phyloP scores from a whole-genome alignment of 2,329 filamentous ascomycete species.

The Alternaria infectoria region DNA sequence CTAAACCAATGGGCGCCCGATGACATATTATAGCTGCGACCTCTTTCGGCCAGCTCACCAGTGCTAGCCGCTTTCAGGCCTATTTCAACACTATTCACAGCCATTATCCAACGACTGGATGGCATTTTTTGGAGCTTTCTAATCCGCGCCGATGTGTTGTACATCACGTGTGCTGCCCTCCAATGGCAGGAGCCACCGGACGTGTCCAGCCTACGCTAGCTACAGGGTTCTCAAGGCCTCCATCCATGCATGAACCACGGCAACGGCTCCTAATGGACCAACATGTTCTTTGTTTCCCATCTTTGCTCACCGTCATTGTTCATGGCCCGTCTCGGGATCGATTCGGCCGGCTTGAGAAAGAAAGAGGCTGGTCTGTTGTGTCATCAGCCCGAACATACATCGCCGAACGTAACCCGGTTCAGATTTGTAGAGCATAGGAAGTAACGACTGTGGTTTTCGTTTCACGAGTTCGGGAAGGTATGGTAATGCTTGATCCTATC shows the following conservation, averaged over 20 bases:
- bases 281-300: conserved; percentile 1
- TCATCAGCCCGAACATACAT: background rate
- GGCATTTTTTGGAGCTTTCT: conserved; percentile 13
- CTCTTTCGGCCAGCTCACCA: conserved; percentile 25
- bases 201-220: conserved; percentile 4
- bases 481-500: too few relatives aligned
- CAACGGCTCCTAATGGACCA: background rate
- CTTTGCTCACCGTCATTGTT: background rate
- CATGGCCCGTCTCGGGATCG: background rate
- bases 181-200: conserved; percentile 8
- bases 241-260: background rate
- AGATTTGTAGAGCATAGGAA: background rate
- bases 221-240: conserved; percentile 11
- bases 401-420: background rate
- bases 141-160: conserved; percentile 25
- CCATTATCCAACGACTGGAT: conserved; percentile 20
- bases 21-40: conserved; percentile 12
- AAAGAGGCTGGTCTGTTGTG: background rate
- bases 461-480: too few relatives aligned
- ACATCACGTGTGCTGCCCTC: conserved; percentile 13
- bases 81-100: conserved; percentile 10
- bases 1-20: conserved; percentile 26
- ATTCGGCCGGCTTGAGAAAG: background rate
- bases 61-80: conserved; percentile 22
- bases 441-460: background rate